Evolutionary conservation across 2,329 filamentous ascomycete genomes (phyloP), one percentile per base, ranked within the genome.

Genomic region (Pseudogymnoascus sp.): DNA sequence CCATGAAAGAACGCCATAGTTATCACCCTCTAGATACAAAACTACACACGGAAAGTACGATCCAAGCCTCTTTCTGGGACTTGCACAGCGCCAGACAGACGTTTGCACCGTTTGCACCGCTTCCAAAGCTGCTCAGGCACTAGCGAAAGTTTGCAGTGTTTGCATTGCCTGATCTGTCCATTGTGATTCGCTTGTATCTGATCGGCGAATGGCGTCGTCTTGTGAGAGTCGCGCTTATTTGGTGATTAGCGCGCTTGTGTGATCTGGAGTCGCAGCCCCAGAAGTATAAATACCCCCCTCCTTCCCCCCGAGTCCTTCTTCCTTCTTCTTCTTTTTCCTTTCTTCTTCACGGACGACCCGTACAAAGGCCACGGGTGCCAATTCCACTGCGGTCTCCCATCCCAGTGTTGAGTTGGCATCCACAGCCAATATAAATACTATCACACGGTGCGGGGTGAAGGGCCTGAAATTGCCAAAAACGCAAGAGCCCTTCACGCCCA

Each of bases 151-250:
- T 53, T 53, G 43, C n/a, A 11, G 43, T 53, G 43, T 53, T 53
- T 53, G 43, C 43, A 53, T n/a, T 28, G 5, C 43, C 43, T 18
- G 30, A 53, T 9, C 25, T 25, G 47, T 53, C 18, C 28, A 33
- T 9, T 12, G 33, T 15, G 25, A 11, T 30, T 53, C 28, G 47
- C 25, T 53, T 53, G 25, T 53, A 25, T 12, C 18, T 33, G n/a
- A 53, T 53, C 28, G 6, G 25, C 47, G n/a, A 33, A 53, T 53
- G 47, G 47, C n/a, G 47, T 53, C n/a, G n/a, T 53, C 47, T 33
- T 8, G 28, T 53, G 47, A 53, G 8, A 53, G 28, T 53, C 47
- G 47, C 47, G 47, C 47, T 53, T 53, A 53, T 53, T 53, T 53
- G n/a, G n/a, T 18, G 47, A 53, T 35, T 43, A 33, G 47, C 47